Evolutionary conservation across 139 green algal genomes (phyloP), one percentile per base, ranked within the genome.

Genomic region (Closterium sp.): DNA sequence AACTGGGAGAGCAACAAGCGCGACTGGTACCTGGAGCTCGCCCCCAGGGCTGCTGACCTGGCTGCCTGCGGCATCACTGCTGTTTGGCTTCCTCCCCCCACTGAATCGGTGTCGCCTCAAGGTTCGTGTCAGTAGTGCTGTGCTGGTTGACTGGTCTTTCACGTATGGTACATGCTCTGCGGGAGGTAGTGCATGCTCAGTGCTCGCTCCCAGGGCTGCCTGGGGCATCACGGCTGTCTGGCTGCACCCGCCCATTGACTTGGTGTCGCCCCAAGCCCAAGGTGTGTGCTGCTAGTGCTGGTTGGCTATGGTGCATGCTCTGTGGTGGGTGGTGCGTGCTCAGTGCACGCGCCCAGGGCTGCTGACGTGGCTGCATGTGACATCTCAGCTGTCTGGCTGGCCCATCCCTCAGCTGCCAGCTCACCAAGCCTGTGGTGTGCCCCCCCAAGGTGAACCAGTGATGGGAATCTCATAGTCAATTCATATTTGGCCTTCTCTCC

Each of bases 41-140:
- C 31, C 32, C 35, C 43, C n/a, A 55, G 87, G 33, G 93, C 89
- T 10, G 36, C 88, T 30, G 92, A 95, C 34, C 1, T 95, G 35
- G 81, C 35, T 36, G 84, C 69, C 16, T 69, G n/a, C 5, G 93
- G 93, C 83, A 90, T 95, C 84, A 95, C 93, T 21, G 34, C 64
- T 3, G 88, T 96, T 19, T 96, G 94, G 94, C 88, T 96, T 33
- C 94, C 94, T 16, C 94, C 94, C 4, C 92, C 94, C 32, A 95
- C 94, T 0, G 91, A 94, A n/a, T 95, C 91, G 1, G n/a, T 93
- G 31, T 66, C 87, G 85, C 91, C 91, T 0, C 87, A 93, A 93
- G 94, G 94, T 35, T 32, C 32, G 55, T 69, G 43, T 1, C 12
- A 16, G 43, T 69, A 1, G 43, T 69, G 2, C 7, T 0, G 84